A percentile compares a stretch with the other conserved stretches of the same genome.
Conservation (phyloP, 1,284 basidiomycete genomes). For the Sutorius eximius region DNA sequence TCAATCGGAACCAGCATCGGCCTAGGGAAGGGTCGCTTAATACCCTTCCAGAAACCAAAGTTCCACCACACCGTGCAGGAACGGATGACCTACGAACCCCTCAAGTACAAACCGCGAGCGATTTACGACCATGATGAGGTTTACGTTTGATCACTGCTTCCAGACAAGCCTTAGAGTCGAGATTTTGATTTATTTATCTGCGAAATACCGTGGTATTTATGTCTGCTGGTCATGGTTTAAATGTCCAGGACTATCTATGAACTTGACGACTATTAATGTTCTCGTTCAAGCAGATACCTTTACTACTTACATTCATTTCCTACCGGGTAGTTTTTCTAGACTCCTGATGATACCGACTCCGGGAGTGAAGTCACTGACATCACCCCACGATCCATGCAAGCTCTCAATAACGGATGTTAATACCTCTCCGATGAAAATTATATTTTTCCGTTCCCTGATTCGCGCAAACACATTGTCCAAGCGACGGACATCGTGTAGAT, state of each 20-base stretch:
- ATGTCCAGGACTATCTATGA: not conserved
- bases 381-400: no score
- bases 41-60: conserved; percentile 25
- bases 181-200: not conserved
- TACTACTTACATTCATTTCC: not conserved
- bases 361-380: no score
- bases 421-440: no score
- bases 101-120: conserved; percentile 32
- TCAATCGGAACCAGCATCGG: conserved; percentile 24
- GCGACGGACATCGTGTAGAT: no score
- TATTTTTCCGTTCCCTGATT: no score
- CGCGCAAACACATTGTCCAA: no score
- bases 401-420: no score
- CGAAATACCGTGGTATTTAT: not conserved
- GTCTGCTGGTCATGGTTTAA: not conserved
- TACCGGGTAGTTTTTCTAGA: not conserved
- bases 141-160: conserved; percentile 26
- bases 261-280: not conserved
- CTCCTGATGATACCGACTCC: not conserved
- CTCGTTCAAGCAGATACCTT: not conserved
- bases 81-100: conserved; percentile 23
- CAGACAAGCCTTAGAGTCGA: no score
- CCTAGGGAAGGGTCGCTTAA: conserved; percentile 30
- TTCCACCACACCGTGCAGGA: conserved; percentile 36
- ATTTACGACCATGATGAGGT: conserved; percentile 16